A percentile compares a stretch with the other conserved stretches of the same genome.
Conservation (phyloP, 129 eudicot species). For the Pseudognaphalium luteoalbum region DNA sequence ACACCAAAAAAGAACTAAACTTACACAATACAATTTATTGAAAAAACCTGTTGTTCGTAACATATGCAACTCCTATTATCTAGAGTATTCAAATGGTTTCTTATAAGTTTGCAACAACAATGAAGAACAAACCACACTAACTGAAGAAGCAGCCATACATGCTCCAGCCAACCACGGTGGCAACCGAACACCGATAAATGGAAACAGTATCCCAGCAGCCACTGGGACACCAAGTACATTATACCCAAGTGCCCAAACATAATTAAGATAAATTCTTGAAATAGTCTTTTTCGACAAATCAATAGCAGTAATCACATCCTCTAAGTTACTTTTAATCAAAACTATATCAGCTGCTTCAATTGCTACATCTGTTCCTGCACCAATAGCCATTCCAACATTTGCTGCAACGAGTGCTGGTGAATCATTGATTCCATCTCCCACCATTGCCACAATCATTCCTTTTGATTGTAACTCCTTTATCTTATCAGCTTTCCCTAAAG, state of each 20-base stretch:
- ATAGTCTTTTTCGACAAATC: constrained; percentile 87
- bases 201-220: constrained; percentile 87
- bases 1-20: neutral
- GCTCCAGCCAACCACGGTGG: constrained; percentile 99
- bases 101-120: constrained; percentile 79
- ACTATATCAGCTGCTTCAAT: constrained; percentile 97
- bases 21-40: neutral
- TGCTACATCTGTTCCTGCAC: constrained; percentile 97
- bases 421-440: constrained; percentile 96
- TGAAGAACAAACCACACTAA: constrained; percentile 95
- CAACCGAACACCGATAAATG: constrained; percentile 74
- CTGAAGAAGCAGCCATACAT: constrained; percentile 98
- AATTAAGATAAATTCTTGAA: constrained; percentile 65
- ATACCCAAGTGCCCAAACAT: constrained; percentile 98
- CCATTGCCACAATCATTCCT: constrained; percentile 89
- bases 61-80: constrained; percentile 1
- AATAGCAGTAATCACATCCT: constrained; percentile 89
- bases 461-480: constrained; percentile 84
- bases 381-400: constrained; percentile 93
- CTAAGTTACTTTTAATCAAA: constrained; percentile 73
- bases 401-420: constrained; percentile 98
- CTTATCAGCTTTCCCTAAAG: constrained; percentile 90
- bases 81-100: constrained; percentile 57
- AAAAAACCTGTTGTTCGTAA: neutral
- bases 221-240: constrained; percentile 87